A percentile compares a stretch with the other conserved stretches of the same genome.
Evolutionary conservation across 225 moss, liverwort and hornwort species (phyloP).

Genomic region (Takakia lepidozioides): DNA sequence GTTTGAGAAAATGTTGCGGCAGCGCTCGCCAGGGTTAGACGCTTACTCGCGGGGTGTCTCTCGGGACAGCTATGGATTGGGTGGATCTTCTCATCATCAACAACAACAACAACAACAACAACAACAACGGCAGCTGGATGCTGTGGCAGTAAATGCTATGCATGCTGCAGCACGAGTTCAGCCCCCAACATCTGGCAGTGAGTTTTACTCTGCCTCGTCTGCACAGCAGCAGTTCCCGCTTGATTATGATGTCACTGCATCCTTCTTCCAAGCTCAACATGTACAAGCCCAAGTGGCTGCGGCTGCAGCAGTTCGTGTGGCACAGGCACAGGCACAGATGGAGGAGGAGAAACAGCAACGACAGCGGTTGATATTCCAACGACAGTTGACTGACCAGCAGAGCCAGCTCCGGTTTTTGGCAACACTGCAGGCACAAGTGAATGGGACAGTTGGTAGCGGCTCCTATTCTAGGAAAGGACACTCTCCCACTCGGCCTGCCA

Average conservation of each 20-base stretch:
- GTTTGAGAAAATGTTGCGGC: constrained; percentile 35
- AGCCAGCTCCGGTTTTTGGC: too few relatives aligned
- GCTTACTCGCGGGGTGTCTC: constrained; percentile 17
- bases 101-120: too few relatives aligned
- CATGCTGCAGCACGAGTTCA: constrained; percentile 46
- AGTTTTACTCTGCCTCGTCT: constrained; percentile 39
- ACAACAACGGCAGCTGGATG: constrained; percentile 35
- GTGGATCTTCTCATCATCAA: constrained; percentile 25
- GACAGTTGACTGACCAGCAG: constrained; percentile 59
- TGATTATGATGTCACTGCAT: constrained; percentile 22
- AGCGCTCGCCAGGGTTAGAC: constrained; percentile 38
- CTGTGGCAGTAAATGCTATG: constrained; percentile 31
- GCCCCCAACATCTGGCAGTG: constrained; percentile 8
- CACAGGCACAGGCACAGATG: too few relatives aligned
- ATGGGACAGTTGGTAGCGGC: too few relatives aligned
- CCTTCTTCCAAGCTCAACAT: constrained; percentile 55
- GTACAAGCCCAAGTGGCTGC: constrained; percentile 39
- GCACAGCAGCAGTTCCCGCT: constrained; percentile 27
- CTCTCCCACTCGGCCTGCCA: too few relatives aligned
- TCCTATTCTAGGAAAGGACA: too few relatives aligned
- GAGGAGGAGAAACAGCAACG: constrained; percentile 60
- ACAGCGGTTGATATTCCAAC: constrained; percentile 47
- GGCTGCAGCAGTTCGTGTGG: not conserved
- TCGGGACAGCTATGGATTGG: constrained; percentile 28
- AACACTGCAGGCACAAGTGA: too few relatives aligned